These are phyloP conservation scores for Fusarium dlaminii DNA, from an alignment of 2,329 filamentous ascomycete species.

Conservation along the genomic window DNA sequence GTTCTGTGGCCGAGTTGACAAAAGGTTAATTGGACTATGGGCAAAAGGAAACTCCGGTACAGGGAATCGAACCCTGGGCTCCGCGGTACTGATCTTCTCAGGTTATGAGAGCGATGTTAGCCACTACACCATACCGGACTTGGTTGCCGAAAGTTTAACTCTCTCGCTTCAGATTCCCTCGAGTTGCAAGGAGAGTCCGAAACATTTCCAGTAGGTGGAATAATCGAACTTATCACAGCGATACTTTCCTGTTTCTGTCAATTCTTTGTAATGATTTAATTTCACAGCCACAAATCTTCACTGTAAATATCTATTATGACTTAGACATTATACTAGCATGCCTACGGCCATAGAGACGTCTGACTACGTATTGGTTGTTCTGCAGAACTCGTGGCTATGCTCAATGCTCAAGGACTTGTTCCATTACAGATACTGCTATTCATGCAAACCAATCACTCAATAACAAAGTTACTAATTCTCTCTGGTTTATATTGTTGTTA, in stretches of 20 bases:
- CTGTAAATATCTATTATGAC: not conserved
- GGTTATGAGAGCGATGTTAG: constrained; percentile 46
- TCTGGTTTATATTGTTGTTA: not conserved
- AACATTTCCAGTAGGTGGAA: not conserved
- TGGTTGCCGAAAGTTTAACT: not conserved
- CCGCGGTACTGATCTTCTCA: constrained; percentile 39
- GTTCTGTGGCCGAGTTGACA: too few relatives aligned
- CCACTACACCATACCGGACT: constrained; percentile 47
- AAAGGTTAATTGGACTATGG: too few relatives aligned
- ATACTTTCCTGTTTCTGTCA: not conserved
- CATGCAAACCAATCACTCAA: not conserved
- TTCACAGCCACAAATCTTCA: not conserved
- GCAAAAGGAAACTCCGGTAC: constrained; percentile 35
- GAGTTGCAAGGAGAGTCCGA: not conserved
- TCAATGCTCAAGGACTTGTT: not conserved
- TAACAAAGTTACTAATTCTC: not conserved
- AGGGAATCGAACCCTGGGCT: constrained; percentile 43
- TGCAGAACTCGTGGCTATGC: not conserved
- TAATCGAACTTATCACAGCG: not conserved
- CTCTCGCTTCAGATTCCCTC: not conserved
- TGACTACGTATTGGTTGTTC: not conserved
- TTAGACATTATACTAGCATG: too few relatives aligned
- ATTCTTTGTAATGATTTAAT: too few relatives aligned
- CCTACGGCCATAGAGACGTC: not conserved
- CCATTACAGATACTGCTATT: too few relatives aligned